Base-by-base conservation (phyloP, 225 moss, liverwort and hornwort species). In the Takakia lepidozioides region DNA sequence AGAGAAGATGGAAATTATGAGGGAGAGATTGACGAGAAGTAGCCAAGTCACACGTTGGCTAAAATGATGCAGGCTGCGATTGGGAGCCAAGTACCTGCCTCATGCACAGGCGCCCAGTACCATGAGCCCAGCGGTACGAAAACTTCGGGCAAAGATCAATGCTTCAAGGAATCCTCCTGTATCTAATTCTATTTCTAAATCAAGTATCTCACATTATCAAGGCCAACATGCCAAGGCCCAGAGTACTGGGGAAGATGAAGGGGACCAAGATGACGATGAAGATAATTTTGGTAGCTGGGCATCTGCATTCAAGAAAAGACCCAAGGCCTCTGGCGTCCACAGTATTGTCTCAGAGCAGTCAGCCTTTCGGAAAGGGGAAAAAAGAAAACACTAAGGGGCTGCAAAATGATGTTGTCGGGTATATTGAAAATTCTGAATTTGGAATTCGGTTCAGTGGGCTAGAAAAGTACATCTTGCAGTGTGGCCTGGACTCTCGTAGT, bases 91-190 rank as follows among this genome's bases (percentile, higher is more conserved):
- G 49, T 70, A 43, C 37, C 51, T 70, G 11, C 54, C 62, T 26
- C 66, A 60, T 37, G 44, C 58, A 19, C 75, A 55, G 58, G 70
- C 51, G 23, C 53, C 29, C 22, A 58, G 42, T 34, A 65, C 61
- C 14, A 65, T 54, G 11, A 62, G 49, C 25, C 57, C 49, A 42
- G 65, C 27, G 9, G 49, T 49, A 44, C 41, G 10, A 14, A 64
- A 59, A 25, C 54, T 69, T 9, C 43, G 52, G 23, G 53, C 49
- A 16, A 65, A 74, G 49, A 18, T 57, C 43, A 48, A 53, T 42
- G 55, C 42, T 13, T n/a, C 47, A 27, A 42, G 29, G 32, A 15
- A 48, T 23, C 22, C 19, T 5, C 7, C 34, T 24, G 41, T 44
- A 36, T 52, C 23, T 14, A 45, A 52, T 28, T 46, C 48, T 39